Base-by-base conservation (phyloP, 2,329 filamentous ascomycete species). In the Bipolaris victoriae region DNA sequence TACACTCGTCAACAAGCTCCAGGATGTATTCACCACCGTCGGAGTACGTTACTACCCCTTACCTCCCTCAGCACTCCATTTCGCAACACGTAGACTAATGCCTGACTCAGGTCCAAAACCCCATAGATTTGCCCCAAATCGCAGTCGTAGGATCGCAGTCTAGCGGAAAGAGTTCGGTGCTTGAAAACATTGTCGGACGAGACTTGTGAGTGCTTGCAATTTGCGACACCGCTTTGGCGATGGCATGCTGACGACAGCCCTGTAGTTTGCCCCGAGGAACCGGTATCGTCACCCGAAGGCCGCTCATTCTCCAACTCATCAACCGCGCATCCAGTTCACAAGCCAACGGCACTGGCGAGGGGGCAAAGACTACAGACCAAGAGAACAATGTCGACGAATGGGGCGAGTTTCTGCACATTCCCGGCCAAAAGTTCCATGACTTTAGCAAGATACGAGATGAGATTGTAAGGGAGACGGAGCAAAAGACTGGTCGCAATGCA, bases 401-500 rank as follows among this genome's bases (percentile, higher is more conserved):
- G 91, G 95, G 94, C 82, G 95, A 99, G 83, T 99, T 99, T 80
- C 84, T 99, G 63, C 95, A 99, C 79, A 91, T 99, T 64, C 94
- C 95, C 18, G 95, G 93, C 69, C 91, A 98, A 80, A 98, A 98
- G 80, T 98, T 96, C 82, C 88, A 88, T 80, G 95, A 99, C 81
- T 99, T 99, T 82, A 91, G 92, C 83, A 97, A 97, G 84, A 97
- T 99, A 72, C 88, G 95, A 70, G 95, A 98, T 57, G 95, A 99
- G 82, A 99, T 99, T 76, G 90, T 94, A 66, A 89, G 91, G 71
- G 95, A 99, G 82, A 99, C 95, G 41, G 93, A 97, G 74, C 88
- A 90, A 68, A 98, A 99, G 83, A 96, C 96, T 67, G 95, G 95
- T 65, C 89, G 89, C 76, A 99, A 99, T 83, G 91, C 90, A 49